phyloP scores from a whole-genome alignment of 108 stramenopile genomes.

The Bacterosira constricta region DNA sequence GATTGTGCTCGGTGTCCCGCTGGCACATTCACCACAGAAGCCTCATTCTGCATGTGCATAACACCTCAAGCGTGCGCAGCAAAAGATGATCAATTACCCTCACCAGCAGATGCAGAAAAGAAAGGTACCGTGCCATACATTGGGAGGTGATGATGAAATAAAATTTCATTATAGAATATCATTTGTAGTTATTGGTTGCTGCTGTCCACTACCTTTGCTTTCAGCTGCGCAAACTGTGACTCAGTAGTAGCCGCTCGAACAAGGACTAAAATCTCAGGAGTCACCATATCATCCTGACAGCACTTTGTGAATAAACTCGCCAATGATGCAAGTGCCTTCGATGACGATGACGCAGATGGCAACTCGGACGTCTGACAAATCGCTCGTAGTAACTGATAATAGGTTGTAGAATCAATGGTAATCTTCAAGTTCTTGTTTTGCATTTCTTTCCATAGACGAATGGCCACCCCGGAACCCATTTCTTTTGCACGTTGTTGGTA shows the following conservation, averaged over 20 bases:
- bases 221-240: conserved; percentile 12
- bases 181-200: not conserved
- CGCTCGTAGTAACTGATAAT: conserved; percentile 12
- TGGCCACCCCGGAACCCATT: conserved; percentile 35
- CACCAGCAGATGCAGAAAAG: conserved; percentile 58
- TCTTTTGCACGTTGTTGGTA: not conserved
- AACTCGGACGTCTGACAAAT: conserved; percentile 31
- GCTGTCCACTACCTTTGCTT: not conserved
- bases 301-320: conserved; percentile 16
- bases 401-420: conserved; percentile 8
- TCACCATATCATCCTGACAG: conserved; percentile 32
- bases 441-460: conserved; percentile 21
- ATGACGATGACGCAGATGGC: not conserved
- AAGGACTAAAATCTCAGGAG: conserved; percentile 5
- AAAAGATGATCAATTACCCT: conserved; percentile 32
- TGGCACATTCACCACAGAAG: conserved; percentile 44
- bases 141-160: conserved; percentile 28
- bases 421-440: too few relatives aligned
- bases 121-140: conserved; percentile 29
- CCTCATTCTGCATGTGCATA: conserved; percentile 41
- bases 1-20: conserved; percentile 54
- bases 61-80: conserved; percentile 43
- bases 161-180: not conserved
- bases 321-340: not conserved
- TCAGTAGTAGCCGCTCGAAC: conserved; percentile 14